Conservation (phyloP, 768 basidiomycete genomes). For the Lentinula sp. region DNA sequence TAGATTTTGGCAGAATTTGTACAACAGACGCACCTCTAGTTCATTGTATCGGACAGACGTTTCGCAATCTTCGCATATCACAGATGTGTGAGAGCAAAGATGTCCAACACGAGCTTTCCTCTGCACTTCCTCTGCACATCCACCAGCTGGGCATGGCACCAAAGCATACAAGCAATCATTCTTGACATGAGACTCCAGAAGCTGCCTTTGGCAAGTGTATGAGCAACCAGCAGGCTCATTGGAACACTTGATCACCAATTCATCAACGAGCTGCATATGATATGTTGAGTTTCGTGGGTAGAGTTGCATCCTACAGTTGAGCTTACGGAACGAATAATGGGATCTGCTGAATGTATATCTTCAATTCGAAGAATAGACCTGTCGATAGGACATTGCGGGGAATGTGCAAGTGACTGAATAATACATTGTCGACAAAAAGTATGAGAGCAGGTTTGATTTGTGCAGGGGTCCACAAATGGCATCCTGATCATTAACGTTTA, state of each 20-base stretch:
- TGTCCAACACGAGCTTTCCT: conserved; percentile 39
- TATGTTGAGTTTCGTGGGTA: conserved; percentile 5
- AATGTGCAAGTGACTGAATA: conserved; percentile 56
- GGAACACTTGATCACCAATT: conserved; percentile 70
- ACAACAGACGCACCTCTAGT: conserved; percentile 26
- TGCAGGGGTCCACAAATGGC: conserved; percentile 74
- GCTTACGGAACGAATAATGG: conserved; percentile 71
- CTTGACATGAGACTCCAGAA: conserved; percentile 55
- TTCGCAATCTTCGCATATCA: conserved; percentile 34
- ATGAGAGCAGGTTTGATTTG: conserved; percentile 71
- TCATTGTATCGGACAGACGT: conserved; percentile 25
- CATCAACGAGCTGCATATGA: conserved; percentile 66
- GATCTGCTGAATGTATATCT: conserved; percentile 64
- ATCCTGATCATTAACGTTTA: conserved; percentile 28
- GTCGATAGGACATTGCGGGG: conserved; percentile 80
- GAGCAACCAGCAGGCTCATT: conserved; percentile 54
- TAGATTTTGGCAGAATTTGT: background rate
- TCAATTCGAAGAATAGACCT: conserved; percentile 54
- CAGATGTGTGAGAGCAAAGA: conserved; percentile 27
- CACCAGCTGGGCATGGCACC: conserved; percentile 41
- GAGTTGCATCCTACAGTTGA: background rate
- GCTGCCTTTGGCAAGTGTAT: conserved; percentile 61
- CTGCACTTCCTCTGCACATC: conserved; percentile 37
- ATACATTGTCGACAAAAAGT: conserved; percentile 89
- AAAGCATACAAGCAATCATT: conserved; percentile 55